These are phyloP conservation scores for Cladobotryum mycophilum DNA, from an alignment of 2,329 filamentous ascomycete species.

Conservation along the genomic window DNA sequence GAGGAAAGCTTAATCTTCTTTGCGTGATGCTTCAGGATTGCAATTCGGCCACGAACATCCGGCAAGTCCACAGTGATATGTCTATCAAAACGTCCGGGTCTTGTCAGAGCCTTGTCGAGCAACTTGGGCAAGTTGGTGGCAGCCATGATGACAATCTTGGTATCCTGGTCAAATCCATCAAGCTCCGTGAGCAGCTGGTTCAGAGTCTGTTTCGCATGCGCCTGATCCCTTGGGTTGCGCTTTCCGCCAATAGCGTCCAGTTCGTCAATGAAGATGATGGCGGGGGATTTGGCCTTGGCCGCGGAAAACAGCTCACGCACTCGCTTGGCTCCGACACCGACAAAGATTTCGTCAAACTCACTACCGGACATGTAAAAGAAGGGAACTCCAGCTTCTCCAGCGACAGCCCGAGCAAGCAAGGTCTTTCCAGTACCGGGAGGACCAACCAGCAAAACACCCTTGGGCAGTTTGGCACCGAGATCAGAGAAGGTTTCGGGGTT, in stretches of 20 bases:
- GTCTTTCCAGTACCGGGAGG: slow-evolving; percentile 98
- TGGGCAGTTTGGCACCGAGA: slow-evolving; percentile 92
- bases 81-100: slow-evolving; percentile 92
- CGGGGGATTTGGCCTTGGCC: slow-evolving; percentile 77
- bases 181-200: slow-evolving; percentile 96
- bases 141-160: slow-evolving; percentile 89
- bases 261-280: slow-evolving; percentile 95
- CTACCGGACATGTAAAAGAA: slow-evolving; percentile 99
- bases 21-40: slow-evolving; percentile 89
- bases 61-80: slow-evolving; percentile 84
- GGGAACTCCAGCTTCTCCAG: slow-evolving; percentile 91
- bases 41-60: slow-evolving; percentile 86
- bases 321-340: slow-evolving; percentile 92
- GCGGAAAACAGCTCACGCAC: slow-evolving; percentile 86
- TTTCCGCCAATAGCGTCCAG: slow-evolving; percentile 91
- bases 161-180: slow-evolving; percentile 93
- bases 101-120: slow-evolving; percentile 88
- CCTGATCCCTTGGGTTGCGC: slow-evolving; percentile 84
- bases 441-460: slow-evolving; percentile 90
- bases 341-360: slow-evolving; percentile 97
- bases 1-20: slow-evolving; percentile 77
- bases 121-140: slow-evolving; percentile 95
- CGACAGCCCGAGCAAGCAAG: slow-evolving; percentile 87
- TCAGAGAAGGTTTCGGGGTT: slow-evolving; percentile 90
- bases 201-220: slow-evolving; percentile 93